Evolutionary conservation across 2,329 filamentous ascomycete species (phyloP).

Genomic region (Colletotrichum navitas): DNA sequence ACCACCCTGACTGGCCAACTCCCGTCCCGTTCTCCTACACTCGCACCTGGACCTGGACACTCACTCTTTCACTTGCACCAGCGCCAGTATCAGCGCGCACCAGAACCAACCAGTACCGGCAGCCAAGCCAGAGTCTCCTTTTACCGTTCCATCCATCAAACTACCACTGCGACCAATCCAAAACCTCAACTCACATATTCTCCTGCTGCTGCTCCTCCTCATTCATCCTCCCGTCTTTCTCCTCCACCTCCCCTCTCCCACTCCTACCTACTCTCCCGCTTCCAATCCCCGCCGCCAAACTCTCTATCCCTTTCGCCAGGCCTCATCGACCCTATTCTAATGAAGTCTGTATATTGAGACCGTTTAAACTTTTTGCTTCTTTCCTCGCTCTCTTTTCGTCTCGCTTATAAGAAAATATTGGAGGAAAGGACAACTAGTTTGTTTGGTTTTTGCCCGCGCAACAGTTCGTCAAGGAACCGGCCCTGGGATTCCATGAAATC

Average conservation of each 20-base stretch:
- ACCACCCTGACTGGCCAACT: constrained; percentile 20
- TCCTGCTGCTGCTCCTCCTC: constrained; percentile 19
- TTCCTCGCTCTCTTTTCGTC: constrained; percentile 33
- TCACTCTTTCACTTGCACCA: constrained; percentile 1
- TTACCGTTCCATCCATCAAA: constrained; percentile 30
- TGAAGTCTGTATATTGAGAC: constrained; percentile 44
- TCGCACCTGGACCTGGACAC: not conserved
- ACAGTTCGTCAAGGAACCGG: constrained; percentile 14
- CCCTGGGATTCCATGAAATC: constrained; percentile 28
- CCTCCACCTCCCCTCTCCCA: constrained; percentile 8
- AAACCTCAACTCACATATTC: constrained; percentile 30
- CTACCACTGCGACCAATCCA: constrained; percentile 2
- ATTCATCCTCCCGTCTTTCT: constrained; percentile 11
- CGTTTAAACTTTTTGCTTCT: constrained; percentile 41
- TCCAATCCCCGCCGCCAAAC: constrained; percentile 11
- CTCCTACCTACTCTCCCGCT: constrained; percentile 20
- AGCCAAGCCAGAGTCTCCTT: constrained; percentile 23
- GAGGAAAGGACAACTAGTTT: constrained; percentile 39
- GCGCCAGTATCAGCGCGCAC: not conserved
- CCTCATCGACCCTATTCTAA: constrained; percentile 43
- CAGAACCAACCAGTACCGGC: constrained; percentile 3
- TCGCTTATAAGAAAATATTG: constrained; percentile 27
- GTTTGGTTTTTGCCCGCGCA: constrained; percentile 19
- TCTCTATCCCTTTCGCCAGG: constrained; percentile 44
- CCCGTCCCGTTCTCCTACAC: constrained; percentile 3